Evolutionary conservation across 331 rosid species (phyloP), one percentile per base, ranked within the genome.

Genomic region (Erythrophleum ivorense): DNA sequence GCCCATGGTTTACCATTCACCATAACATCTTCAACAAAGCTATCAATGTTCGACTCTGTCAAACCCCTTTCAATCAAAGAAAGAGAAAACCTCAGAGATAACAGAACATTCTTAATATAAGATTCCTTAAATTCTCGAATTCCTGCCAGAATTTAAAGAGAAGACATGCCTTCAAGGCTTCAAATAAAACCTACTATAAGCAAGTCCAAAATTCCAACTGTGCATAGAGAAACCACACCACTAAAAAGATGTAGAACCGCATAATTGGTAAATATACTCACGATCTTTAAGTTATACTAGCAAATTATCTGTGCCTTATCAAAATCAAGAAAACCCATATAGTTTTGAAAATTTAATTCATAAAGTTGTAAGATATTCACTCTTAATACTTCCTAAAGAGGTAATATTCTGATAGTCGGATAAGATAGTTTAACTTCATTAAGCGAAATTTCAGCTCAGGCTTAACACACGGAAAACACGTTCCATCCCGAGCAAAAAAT

Each of bases 21-120:
- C 85, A 95, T 79, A n/a, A 95, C 98, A 64, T 95, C 99, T 31
- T 89, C 89, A 13, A 93, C 93, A 71, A 95, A 95, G 78, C 85
- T 82, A 55, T 88, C 95, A 76, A 89, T 88, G 58, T 93, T 91
- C 0, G 90, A 88, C 34, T 93, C 99, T 75, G 89, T 85, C 89
- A 95, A 73, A 64, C 89, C 89, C 89, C 98, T 92, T 79, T 63
- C 80, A 84, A 77, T 55, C 31, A 86, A 60, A 31, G 54, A 68
- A 53, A 53, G 7, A 57, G 46, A 53, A 46, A 36, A 12, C 33
- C 43, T 66, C 82, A 52, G 41, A 52, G 45, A 52, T 48, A 52
- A 65, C 43, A 78, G 9, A 78, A 49, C 18, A 50, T n/a, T 2
- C 21, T 36, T 29, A 14, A 65, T 40, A 68, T 19, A 8, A 45